Conservation (phyloP, 2,329 filamentous ascomycete species). For the Alternaria tenuissima region DNA sequence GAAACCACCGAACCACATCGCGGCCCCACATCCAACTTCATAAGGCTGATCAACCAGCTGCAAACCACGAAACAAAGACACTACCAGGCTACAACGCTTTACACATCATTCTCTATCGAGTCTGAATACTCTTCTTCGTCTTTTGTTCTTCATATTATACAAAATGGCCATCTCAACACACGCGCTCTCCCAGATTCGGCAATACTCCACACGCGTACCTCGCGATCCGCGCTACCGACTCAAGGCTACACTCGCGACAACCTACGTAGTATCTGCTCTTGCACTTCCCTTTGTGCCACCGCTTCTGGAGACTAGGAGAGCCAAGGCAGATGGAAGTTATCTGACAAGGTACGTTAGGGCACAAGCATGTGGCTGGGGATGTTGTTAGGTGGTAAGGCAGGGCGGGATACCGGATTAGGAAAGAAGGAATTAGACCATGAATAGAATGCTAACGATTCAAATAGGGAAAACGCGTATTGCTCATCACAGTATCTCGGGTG, state of each 20-base stretch:
- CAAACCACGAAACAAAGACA: neutral
- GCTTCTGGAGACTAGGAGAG: constrained; percentile 47
- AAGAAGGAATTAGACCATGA: neutral
- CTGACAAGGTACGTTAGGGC: constrained; percentile 46
- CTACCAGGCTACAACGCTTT: neutral
- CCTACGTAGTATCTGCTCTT: constrained; percentile 50
- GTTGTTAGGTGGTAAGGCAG: neutral
- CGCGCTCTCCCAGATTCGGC: constrained; percentile 42
- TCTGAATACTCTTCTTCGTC: neutral
- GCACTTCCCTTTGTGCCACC: constrained; percentile 53
- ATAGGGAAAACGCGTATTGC: constrained; percentile 40
- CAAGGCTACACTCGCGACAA: constrained; percentile 48
- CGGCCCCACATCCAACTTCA: neutral
- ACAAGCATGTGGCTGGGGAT: neutral
- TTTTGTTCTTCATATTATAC: neutral
- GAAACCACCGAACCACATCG: neutral
- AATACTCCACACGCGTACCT: constrained; percentile 47
- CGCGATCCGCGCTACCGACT: constrained; percentile 51
- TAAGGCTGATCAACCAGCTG: neutral
- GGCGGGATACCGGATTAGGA: neutral
- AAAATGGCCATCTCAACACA: constrained; percentile 46
- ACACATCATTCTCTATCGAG: neutral
- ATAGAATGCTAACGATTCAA: constrained; percentile 1
- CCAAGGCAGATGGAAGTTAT: constrained; percentile 49
- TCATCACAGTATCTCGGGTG: constrained; percentile 38